Percentiles rank a stretch among this genome's conserved stretches.
Conservation (phyloP, 768 basidiomycete species). For the Boletus rubroflammeus region DNA sequence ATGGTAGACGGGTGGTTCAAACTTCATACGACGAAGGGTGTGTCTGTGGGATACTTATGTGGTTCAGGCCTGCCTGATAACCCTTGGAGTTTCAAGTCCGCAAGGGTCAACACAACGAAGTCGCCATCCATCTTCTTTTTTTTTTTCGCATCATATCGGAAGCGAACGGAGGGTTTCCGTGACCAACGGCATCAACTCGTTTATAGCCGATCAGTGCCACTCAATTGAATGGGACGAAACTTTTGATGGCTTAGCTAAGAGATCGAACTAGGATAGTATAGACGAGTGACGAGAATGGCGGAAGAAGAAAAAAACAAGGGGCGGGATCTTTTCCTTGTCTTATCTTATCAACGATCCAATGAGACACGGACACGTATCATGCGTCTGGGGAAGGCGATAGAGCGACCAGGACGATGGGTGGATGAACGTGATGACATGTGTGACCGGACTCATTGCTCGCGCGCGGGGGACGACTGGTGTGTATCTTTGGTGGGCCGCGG, state of each 20-base stretch:
- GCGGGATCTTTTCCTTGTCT: slow-evolving; percentile 17
- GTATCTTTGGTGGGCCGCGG: slow-evolving; percentile 14
- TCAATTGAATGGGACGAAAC: slow-evolving; percentile 4
- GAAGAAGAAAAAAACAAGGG: slow-evolving; percentile 13
- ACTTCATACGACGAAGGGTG: neutral
- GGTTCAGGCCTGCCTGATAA: slow-evolving; percentile 17
- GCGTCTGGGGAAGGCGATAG: slow-evolving; percentile 19
- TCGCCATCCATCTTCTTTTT: neutral
- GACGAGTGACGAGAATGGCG: slow-evolving; percentile 16
- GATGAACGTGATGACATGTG: slow-evolving; percentile 4
- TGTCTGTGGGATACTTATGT: neutral
- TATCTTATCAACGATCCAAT: slow-evolving; percentile 31
- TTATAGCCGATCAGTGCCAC: slow-evolving; percentile 12
- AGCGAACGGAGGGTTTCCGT: slow-evolving; percentile 19
- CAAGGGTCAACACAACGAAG: slow-evolving; percentile 8
- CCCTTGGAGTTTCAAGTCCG: slow-evolving; percentile 15
- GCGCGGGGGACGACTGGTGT: slow-evolving; percentile 3
- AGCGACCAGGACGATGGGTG: slow-evolving; percentile 5
- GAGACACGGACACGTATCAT: slow-evolving; percentile 21
- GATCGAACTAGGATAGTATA: slow-evolving; percentile 1
- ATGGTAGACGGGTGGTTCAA: neutral
- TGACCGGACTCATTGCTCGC: slow-evolving; percentile 11
- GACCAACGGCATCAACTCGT: neutral
- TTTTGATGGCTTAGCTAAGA: slow-evolving; percentile 4
- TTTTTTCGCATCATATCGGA: slow-evolving; percentile 19